A percentile compares a stretch with the other conserved stretches of the same genome.
phyloP scores from a whole-genome alignment of 768 basidiomycete species.

The Leucogyrophana mollusca region DNA sequence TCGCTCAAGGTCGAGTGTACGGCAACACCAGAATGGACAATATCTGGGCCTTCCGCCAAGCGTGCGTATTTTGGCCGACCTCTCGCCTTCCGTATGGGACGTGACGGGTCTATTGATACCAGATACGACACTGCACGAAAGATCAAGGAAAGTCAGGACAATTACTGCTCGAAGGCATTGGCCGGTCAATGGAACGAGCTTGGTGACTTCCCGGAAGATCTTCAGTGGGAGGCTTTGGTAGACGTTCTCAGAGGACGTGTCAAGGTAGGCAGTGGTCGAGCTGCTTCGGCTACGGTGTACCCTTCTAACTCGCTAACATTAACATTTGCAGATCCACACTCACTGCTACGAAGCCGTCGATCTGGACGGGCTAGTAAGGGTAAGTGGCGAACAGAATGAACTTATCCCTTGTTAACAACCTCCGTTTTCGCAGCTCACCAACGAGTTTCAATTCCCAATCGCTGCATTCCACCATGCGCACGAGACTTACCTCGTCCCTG shows the following conservation, averaged over 20 bases:
- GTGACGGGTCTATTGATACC: background rate
- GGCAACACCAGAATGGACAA: conserved; percentile 58
- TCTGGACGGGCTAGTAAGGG: conserved; percentile 64
- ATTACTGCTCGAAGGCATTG: conserved; percentile 54
- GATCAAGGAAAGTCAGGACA: conserved; percentile 67
- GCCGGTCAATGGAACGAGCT: conserved; percentile 44
- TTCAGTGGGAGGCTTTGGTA: conserved; percentile 70
- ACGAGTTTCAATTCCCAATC: conserved; percentile 79
- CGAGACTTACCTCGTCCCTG: conserved; percentile 80
- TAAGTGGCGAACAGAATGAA: conserved; percentile 25
- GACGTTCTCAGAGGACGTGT: conserved; percentile 74
- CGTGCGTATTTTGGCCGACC: conserved; percentile 30
- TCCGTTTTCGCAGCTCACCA: conserved; percentile 49
- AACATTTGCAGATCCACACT: conserved; percentile 38
- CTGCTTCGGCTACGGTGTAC: conserved; percentile 26
- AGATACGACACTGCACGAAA: conserved; percentile 64
- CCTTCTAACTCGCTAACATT: background rate
- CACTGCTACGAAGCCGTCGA: conserved; percentile 68
- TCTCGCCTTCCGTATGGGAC: background rate
- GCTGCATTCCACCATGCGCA: conserved; percentile 79
- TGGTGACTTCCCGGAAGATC: conserved; percentile 60
- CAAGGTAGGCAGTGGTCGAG: conserved; percentile 50
- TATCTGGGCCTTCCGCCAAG: conserved; percentile 67
- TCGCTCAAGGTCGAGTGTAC: conserved; percentile 26
- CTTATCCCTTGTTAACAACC: background rate